Evolutionary conservation across 2,329 filamentous ascomycete species (phyloP).

Genomic region (Trichoderma polysporum): DNA sequence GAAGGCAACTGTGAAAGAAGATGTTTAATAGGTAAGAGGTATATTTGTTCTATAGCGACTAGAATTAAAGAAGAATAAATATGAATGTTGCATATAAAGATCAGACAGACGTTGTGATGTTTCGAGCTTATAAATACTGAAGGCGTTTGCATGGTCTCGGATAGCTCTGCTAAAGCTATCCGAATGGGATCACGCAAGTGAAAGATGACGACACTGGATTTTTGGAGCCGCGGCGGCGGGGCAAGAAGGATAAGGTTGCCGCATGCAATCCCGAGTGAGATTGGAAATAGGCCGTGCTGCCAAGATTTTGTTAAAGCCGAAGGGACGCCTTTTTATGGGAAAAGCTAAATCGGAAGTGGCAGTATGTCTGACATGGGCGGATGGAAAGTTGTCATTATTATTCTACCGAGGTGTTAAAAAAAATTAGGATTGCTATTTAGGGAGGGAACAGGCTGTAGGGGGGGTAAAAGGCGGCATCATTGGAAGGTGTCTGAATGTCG

Average conservation of each 20-base stretch:
- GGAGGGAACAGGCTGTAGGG: not conserved
- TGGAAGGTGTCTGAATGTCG: too few relatives aligned
- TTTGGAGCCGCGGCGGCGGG: not conserved
- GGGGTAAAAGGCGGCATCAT: too few relatives aligned
- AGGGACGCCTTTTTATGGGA: not conserved
- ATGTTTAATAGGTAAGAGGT: not conserved
- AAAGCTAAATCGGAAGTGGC: not conserved
- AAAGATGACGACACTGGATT: conserved; percentile 7
- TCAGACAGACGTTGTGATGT: too few relatives aligned
- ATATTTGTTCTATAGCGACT: not conserved
- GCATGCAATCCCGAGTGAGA: not conserved
- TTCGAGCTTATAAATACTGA: too few relatives aligned
- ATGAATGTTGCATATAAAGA: not conserved
- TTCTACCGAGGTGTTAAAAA: not conserved
- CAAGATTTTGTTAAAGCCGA: not conserved
- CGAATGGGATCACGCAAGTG: conserved; percentile 5
- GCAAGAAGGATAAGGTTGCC: not conserved
- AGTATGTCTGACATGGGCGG: not conserved
- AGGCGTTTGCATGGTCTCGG: too few relatives aligned
- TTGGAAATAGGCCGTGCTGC: too few relatives aligned
- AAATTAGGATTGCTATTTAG: not conserved
- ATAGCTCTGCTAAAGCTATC: not conserved
- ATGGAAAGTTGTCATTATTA: not conserved
- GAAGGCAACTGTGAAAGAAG: too few relatives aligned
- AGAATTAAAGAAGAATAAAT: not conserved